Evolutionary conservation across 768 basidiomycete species (phyloP), one percentile per base, ranked within the genome.

Genomic region (Pluteus cervinus): DNA sequence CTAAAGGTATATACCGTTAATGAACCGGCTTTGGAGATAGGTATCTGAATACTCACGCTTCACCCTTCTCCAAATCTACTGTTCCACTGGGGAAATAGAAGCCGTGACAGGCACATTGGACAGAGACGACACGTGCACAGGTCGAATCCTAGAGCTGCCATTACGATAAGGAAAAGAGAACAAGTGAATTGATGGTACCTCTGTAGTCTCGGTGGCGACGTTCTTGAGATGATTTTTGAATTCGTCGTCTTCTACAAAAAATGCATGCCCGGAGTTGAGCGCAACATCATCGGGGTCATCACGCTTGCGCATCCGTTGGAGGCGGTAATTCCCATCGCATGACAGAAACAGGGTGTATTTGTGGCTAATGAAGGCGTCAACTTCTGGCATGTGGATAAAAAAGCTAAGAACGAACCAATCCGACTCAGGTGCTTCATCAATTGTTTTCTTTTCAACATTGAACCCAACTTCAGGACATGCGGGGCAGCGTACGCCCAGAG

Each of bases 381-480:
- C n/a, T n/a, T n/a, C n/a, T 36, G 34, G 21, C 14, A 24, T 18
- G 18, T 24, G 34, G 20, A 12, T 10, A 7, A 16, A 32, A 12
- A 23, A 40, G 18, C 12, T 25, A 35, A n/a, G 12, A 29, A 44
- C 44, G 12, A 40, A 55, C 41, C 15, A 35, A 35, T 51, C 49
- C 23, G 40, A 24, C 15, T 44, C 44, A 15, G 8, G 16, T n/a
- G 49, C 52, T 4, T 25, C 32, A 16, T 42, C 39, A 12, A 52
- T 38, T 2, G 39, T 46, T 18, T 39, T 41, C 21, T 48, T 24
- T 5, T 51, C 48, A n/a, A 59, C 42, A 40, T 59, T 59, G 34
- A 60, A 30, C 17, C 48, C 46, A 33, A 47, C 29, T 24, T 61
- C 49, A 9, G 56, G 59, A 36, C 59, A 61, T 9, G 52, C 45